Evolutionary conservation across 2,329 filamentous ascomycete species (phyloP), one percentile per base, ranked within the genome.

Genomic region (Monosporascus sp.): DNA sequence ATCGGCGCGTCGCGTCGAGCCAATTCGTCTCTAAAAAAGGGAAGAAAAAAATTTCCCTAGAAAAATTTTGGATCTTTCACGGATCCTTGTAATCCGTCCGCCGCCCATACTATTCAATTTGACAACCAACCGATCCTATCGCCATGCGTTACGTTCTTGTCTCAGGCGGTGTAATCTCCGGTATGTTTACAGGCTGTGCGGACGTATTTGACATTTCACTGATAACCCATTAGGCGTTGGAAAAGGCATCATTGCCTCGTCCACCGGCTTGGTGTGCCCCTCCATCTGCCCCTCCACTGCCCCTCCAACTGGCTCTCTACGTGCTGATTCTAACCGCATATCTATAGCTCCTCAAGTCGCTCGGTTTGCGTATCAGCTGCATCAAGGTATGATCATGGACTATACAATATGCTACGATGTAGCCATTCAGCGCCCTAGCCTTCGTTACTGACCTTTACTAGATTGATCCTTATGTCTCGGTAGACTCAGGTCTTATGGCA

Each of bases 101-200:
- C 25, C 25, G 27, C 27, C 27, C 9, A 11, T 27, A 27, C 27
- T 11, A 9, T 27, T 27, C 27, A 27, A 27, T 27, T 6, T 9
- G 27, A 27, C 27, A 27, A 27, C 9, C 27, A 27, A 27, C 8
- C 8, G 8, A 27, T 27, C 7, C 7, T 27, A 27, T 27, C 64
- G 83, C 75, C 65, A 91, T 90, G 87, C 89, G 90, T 76, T 90
- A 90, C 78, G 85, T 90, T 72, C 78, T 90, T 61, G 87, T 90
- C 61, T 89, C 86, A 63, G 88, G 88, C 79, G 88, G 87, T 88
- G 72, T 74, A 76, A 70, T 62, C 51, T 53, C 54, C 55, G 53
- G 56, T 52, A 59, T 27, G 27, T 27, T 27, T 60, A 54, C 51
- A 52, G 27, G 8, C 39, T 56, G 37, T 48, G 39, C 48, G 8